Evolutionary conservation across 148 eudicot genomes (phyloP), one percentile per base, ranked within the genome.

Genomic region (Salicornia ramosissima): DNA sequence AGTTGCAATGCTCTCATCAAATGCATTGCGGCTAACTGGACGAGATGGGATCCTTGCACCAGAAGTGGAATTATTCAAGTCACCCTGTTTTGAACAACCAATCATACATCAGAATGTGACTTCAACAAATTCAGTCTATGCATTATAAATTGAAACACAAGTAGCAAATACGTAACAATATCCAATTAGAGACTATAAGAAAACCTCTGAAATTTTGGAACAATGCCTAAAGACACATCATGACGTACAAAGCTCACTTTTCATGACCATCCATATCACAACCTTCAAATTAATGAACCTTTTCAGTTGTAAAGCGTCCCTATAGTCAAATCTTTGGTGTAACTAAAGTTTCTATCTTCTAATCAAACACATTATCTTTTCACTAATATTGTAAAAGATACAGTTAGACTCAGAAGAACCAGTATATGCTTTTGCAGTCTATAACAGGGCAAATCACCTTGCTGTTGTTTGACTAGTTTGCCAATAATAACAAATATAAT

Each of bases 1-100:
- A 24, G 81, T 64, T 14, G 72, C 76, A 51, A 77, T 78, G 68
- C 22, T 74, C 43, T 75, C 82, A 66, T 86, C 89, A 74, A 76
- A 87, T 31, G 85, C 66, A 77, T 80, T 86, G 52, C 89, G 83
- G 80, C 90, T 87, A 39, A 87, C 78, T 31, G 90, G 85, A 26
- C 86, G 88, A 65, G 92, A 84, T 51, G 85, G 83, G 40, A 76
- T 76, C 61, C 85, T 79, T 49, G 85, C 67, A 24, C 53, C 64
- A 69, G 88, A 70, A 51, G 80, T 64, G 56, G 81, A 36, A 18
- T 76, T 81, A 72, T 77, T 76, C 45, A 81, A 47, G 74, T 87
- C 89, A 82, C 86, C 89, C 96, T 90, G 87, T 71, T 72, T 60
- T 28, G 25, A 33, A 68, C 61, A 78, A 13, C 14, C 60, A 57